phyloP scores from a whole-genome alignment of 495 filamentous ascomycete species.

The Neurospora tetrasperma region DNA sequence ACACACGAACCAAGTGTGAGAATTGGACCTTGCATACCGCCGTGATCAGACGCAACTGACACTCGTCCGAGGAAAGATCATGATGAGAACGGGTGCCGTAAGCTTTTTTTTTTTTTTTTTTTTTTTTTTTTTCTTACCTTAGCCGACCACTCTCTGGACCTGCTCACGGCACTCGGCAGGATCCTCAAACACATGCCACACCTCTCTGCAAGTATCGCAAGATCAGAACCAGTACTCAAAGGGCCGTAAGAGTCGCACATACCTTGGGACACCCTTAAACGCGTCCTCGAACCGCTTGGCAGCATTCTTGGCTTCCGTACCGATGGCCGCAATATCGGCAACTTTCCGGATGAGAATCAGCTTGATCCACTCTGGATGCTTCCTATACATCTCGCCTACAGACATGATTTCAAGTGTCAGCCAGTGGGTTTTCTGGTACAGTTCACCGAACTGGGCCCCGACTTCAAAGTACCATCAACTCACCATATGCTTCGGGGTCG shows the following conservation, averaged over 20 bases:
- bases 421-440: neutral
- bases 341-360: constrained; percentile 79
- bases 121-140: neutral
- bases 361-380: constrained; percentile 61
- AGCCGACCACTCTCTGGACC: constrained; percentile 25
- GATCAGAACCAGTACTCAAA: neutral
- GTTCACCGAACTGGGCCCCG: neutral
- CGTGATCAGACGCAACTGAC: neutral
- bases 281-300: constrained; percentile 68
- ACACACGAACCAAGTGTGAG: neutral
- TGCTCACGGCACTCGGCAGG: constrained; percentile 48
- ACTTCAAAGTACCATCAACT: constrained; percentile 21
- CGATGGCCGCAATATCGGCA: constrained; percentile 59
- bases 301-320: constrained; percentile 60
- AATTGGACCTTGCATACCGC: neutral
- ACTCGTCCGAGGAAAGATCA: neutral
- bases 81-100: neutral
- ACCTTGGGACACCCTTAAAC: constrained; percentile 59
- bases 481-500: constrained; percentile 84
- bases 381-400: constrained; percentile 27
- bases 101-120: neutral
- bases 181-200: constrained; percentile 75
- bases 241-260: neutral
- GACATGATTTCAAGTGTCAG: constrained; percentile 3
- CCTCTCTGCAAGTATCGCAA: constrained; percentile 20